A percentile compares a stretch with the other conserved stretches of the same genome.
These are phyloP conservation scores for Thymus mandschuricus DNA, from an alignment of 257 asterid genomes.

Conservation along the genomic window DNA sequence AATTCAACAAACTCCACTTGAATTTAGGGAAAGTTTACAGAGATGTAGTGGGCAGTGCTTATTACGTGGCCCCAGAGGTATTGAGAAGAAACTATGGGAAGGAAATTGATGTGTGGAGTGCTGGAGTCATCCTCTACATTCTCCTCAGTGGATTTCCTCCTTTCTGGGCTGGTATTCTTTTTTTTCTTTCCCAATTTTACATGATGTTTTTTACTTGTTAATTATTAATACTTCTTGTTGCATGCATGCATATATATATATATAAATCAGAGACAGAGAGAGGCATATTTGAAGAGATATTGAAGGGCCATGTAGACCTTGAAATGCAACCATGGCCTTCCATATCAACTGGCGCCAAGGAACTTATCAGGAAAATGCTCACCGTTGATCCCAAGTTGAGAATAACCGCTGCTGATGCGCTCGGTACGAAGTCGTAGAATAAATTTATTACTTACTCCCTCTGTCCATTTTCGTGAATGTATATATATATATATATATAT, in stretches of 20 bases:
- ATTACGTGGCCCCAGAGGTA: constrained; percentile 79
- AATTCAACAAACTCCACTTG: no score
- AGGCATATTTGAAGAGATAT: constrained; percentile 57
- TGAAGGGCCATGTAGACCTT: constrained; percentile 50
- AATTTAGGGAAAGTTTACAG: constrained; percentile 50
- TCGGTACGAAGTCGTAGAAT: constrained; percentile 32
- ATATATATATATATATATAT: no score
- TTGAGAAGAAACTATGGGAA: constrained; percentile 56
- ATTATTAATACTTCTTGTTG: no score
- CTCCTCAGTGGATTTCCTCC: constrained; percentile 76
- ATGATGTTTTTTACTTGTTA: no score
- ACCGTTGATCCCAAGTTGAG: constrained; percentile 50
- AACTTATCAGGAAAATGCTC: constrained; percentile 62
- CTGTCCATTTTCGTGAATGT: no score
- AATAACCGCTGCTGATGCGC: constrained; percentile 67
- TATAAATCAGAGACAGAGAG: constrained; percentile 54
- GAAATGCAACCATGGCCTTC: constrained; percentile 64
- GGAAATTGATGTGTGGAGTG: constrained; percentile 79
- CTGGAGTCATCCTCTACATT: constrained; percentile 69
- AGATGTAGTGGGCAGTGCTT: constrained; percentile 69
- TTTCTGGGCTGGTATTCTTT: constrained; percentile 56
- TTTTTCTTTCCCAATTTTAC: no score
- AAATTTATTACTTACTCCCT: no score
- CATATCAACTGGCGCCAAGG: constrained; percentile 63
- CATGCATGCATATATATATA: no score